A percentile compares a stretch with the other conserved stretches of the same genome.
Evolutionary conservation across 495 filamentous ascomycete species (phyloP).

Genomic region (Jackrogersella multiformis): DNA sequence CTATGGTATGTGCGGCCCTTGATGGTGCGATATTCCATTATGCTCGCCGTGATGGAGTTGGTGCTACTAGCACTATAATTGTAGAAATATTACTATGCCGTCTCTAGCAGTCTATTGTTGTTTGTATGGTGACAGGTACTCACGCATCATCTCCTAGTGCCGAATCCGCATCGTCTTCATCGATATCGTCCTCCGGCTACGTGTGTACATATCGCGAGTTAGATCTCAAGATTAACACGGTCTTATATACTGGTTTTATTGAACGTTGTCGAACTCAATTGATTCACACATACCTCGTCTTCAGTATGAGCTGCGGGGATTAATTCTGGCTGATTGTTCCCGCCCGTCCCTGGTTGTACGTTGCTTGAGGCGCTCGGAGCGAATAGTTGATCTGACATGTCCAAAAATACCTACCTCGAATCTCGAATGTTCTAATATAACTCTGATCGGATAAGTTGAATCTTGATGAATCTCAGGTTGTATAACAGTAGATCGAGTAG

Average conservation of each 20-base stretch:
- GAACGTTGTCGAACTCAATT: not conserved
- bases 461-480: not conserved
- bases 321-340: not conserved
- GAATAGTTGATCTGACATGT: not conserved
- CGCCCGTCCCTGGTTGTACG: not conserved
- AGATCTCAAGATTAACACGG: not conserved
- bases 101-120: not conserved
- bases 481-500: not conserved
- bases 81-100: not conserved
- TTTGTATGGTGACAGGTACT: not conserved
- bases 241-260: not conserved
- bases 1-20: conserved; percentile 54
- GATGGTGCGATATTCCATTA: conserved; percentile 57
- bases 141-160: conserved; percentile 8
- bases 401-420: not conserved
- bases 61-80: conserved; percentile 27
- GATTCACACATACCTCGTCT: conserved; percentile 6
- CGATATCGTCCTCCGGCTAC: not conserved
- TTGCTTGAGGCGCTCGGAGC: not conserved
- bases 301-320: conserved; percentile 3
- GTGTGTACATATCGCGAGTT: not conserved
- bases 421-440: too few species aligned
- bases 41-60: conserved; percentile 58
- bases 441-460: not conserved
- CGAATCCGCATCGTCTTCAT: conserved; percentile 9